A percentile compares a stretch with the other conserved stretches of the same genome.
phyloP scores from a whole-genome alignment of 2,329 filamentous ascomycete genomes.

The Ceratocystis lukuohia region DNA sequence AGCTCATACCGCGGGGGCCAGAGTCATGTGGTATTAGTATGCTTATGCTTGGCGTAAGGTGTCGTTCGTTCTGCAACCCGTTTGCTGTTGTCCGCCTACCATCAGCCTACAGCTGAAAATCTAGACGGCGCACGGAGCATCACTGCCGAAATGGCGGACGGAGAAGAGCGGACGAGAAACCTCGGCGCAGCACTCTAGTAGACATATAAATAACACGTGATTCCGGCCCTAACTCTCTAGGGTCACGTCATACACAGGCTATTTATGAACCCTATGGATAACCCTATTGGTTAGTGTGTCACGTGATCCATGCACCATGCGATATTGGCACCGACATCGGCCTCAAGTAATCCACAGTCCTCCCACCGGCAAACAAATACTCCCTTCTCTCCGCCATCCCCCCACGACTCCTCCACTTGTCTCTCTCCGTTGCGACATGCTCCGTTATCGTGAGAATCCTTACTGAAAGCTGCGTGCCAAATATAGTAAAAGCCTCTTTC shows the following conservation, averaged over 20 bases:
- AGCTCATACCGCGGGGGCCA: background rate
- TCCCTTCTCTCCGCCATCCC: background rate
- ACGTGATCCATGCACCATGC: fast-evolving
- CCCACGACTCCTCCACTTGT: background rate
- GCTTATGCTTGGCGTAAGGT: background rate
- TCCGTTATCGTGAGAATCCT: background rate
- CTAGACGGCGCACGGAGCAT: no score
- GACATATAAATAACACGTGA: background rate
- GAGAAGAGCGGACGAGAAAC: background rate
- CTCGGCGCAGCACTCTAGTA: background rate
- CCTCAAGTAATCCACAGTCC: background rate
- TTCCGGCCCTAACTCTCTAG: background rate
- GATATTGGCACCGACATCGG: background rate
- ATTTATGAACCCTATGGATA: background rate
- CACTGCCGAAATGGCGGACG: no score
- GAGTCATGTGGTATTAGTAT: background rate
- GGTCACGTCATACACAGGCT: background rate
- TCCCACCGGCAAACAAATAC: background rate
- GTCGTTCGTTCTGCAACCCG: background rate
- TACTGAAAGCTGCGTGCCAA: background rate
- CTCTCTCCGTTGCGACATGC: background rate
- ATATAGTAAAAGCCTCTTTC: background rate
- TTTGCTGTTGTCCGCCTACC: background rate
- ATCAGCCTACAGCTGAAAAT: no score
- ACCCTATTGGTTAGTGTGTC: background rate